These are phyloP conservation scores for Claviceps monticola DNA, from an alignment of 2,329 filamentous ascomycete species.

Conservation along the genomic window DNA sequence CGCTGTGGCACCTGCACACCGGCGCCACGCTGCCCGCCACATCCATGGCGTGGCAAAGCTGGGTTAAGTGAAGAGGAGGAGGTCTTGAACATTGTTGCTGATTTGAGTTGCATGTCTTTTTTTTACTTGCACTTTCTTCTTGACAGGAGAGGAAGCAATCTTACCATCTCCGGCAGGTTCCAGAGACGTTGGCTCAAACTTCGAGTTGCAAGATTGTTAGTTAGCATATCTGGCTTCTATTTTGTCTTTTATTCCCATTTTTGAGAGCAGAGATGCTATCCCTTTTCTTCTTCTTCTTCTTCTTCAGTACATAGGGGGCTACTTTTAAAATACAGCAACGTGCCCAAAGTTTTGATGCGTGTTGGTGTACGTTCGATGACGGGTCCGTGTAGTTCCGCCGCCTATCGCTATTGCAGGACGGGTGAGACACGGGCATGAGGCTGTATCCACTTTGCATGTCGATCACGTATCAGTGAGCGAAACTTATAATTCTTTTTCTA, in stretches of 20 bases:
- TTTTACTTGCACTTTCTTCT: conserved; percentile 6
- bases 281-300: conserved; percentile 8
- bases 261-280: conserved; percentile 19
- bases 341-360: conserved; percentile 1
- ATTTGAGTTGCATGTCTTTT: conserved; percentile 1
- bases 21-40: conserved; percentile 22
- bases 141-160: conserved; percentile 4
- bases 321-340: conserved; percentile 10
- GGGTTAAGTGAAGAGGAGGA: conserved; percentile 9
- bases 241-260: conserved; percentile 6
- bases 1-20: conserved; percentile 8
- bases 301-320: conserved; percentile 20
- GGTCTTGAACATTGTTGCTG: conserved; percentile 7
- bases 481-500: too few relatives aligned
- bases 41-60: conserved; percentile 23
- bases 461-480: too few relatives aligned
- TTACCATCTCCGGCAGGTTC: conserved; percentile 23
- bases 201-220: conserved; percentile 19
- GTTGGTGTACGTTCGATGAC: not conserved
- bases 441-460: not conserved
- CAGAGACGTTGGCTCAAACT: conserved; percentile 15
- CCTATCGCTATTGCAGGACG: not conserved
- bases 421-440: not conserved
- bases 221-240: conserved; percentile 20
- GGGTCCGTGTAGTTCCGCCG: not conserved